Evolutionary conservation across 257 asterid genomes (phyloP), one percentile per base, ranked within the genome.

Genomic region (Solanum commersonii): DNA sequence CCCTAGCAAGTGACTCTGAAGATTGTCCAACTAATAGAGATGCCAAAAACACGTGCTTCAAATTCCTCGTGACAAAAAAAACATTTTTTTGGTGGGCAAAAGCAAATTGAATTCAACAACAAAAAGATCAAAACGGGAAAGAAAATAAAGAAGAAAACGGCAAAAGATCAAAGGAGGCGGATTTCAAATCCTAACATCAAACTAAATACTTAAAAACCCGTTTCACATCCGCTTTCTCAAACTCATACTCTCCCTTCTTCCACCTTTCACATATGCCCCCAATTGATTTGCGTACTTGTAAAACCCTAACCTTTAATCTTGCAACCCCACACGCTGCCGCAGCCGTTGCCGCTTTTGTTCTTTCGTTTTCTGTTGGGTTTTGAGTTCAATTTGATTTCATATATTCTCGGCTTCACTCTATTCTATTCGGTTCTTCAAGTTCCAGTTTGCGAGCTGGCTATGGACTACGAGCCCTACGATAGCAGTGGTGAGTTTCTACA

Each of bases 391-490:
- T 87, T 46, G 42, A n/a, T 78, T 56, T 16, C 27, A 29, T 40
- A 46, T 37, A 16, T 29, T 60, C 76, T n/a, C 18, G 85, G 44
- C 67, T 65, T 35, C 44, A 84, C 86, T 73, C 76, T 68, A 67
- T 29, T 76, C 52, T 22, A 27, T 70, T 83, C n/a, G 38, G 63
- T 73, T 40, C 74, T 86, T 67, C 14, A 73, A 86, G 25, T 31
- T 86, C 60, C 59, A 33, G 59, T 29, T 90, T 84, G 38, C 71
- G 90, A 90, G 92, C 95, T 94, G 93, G 93, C 93, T 79, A 94
- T 92, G 95, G 95, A 92, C 67, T 94, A 92, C 94, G 94, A 92
- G 88, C 90, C 94, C 70, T 92, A 86, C 89, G 96, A 94, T 84
- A 94, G 96, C 89, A 95, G 98, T 31, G 98, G 98, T 95, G 89